phyloP scores from a whole-genome alignment of 208 protist species.

The Lotmaria passim region DNA sequence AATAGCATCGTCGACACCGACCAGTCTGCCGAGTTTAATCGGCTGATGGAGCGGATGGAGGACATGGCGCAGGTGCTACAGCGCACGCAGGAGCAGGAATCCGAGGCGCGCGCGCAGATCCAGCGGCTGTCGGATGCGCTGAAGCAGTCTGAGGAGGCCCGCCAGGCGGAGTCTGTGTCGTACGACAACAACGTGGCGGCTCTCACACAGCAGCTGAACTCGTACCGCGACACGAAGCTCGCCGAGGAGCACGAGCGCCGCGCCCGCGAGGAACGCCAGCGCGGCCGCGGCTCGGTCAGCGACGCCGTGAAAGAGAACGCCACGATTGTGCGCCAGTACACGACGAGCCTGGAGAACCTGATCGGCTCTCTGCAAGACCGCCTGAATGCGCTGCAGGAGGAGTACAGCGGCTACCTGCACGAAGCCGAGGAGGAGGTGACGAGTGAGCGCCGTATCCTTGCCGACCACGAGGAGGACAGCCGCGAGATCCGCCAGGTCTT shows the following conservation, averaged over 20 bases:
- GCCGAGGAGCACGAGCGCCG: conserved; percentile 71
- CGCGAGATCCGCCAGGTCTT: conserved; percentile 60
- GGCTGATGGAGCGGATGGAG: conserved; percentile 80
- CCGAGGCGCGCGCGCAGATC: conserved; percentile 64
- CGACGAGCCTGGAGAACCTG: conserved; percentile 71
- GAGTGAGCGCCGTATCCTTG: conserved; percentile 53
- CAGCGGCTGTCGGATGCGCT: conserved; percentile 63
- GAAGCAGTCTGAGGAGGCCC: conserved; percentile 70
- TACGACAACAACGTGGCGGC: conserved; percentile 76
- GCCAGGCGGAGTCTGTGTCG: conserved; percentile 64
- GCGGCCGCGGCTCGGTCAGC: conserved; percentile 30
- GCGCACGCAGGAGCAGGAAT: conserved; percentile 75
- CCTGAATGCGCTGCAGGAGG: conserved; percentile 59
- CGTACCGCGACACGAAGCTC: conserved; percentile 65
- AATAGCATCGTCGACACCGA: conserved; percentile 38
- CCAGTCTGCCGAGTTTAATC: conserved; percentile 64
- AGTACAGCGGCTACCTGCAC: conserved; percentile 61
- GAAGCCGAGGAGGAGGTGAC: conserved; percentile 50
- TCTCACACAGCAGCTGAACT: conserved; percentile 64
- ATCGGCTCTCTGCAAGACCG: conserved; percentile 67
- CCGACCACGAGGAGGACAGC: conserved; percentile 64
- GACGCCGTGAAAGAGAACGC: conserved; percentile 68
- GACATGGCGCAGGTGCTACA: conserved; percentile 75
- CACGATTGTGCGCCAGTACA: conserved; percentile 81
- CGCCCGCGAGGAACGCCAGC: conserved; percentile 34